phyloP scores from a whole-genome alignment of 2,329 filamentous ascomycete species.

The Cercospora sp. region DNA sequence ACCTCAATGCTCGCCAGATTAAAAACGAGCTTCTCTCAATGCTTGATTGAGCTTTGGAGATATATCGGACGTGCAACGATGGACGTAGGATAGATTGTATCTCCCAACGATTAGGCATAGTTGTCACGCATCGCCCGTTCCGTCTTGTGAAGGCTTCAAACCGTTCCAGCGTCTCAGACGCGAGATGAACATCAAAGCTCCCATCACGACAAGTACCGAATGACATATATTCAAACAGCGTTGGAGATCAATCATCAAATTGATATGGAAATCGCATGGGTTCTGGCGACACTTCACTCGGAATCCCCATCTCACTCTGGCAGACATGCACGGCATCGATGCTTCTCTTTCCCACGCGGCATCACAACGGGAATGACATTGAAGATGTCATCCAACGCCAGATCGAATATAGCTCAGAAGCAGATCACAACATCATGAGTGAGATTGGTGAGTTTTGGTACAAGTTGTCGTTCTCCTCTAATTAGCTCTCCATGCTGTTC shows the following conservation, averaged over 20 bases:
- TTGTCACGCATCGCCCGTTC: background rate
- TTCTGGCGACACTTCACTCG: background rate
- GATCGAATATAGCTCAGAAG: background rate
- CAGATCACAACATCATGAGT: background rate
- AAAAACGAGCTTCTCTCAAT: background rate
- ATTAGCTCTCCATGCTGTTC: background rate
- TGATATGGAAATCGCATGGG: background rate
- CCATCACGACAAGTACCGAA: background rate
- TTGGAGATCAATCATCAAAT: background rate
- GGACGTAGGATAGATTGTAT: background rate
- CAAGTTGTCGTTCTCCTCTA: background rate
- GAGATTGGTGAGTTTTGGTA: background rate
- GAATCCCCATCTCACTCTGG: background rate
- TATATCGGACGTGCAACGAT: background rate
- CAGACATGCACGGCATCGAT: background rate
- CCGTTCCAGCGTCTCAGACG: background rate
- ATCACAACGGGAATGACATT: background rate
- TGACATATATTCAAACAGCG: background rate
- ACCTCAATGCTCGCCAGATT: background rate
- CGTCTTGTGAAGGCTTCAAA: background rate
- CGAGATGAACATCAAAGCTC: background rate
- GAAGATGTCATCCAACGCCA: background rate
- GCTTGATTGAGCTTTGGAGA: background rate
- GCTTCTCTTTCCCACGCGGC: background rate
- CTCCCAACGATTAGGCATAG: background rate